Base-by-base conservation (phyloP, 106 monocot species). In the Allium fistulosum region DNA sequence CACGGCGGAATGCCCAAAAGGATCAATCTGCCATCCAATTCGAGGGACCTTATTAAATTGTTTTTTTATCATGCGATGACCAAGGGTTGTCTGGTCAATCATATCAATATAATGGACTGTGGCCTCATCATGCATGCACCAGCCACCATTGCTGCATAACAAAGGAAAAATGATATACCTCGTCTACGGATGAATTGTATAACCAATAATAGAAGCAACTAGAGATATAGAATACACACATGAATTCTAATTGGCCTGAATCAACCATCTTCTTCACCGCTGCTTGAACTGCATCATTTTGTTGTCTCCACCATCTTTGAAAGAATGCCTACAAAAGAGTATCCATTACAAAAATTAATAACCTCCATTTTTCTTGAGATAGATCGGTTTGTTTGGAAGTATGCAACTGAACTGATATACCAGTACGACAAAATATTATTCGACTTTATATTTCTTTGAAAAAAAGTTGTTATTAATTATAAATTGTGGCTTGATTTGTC, bases 91-190 rank as follows among this genome's bases (percentile, higher is more conserved):
- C 67, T 85, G 85, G 72, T 85, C 85, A 70, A 85, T 85, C 75
- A 85, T 81, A 62, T 85, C 85, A 72, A 85, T 81, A 60, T 85
- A 85, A 76, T 81, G 85, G 7, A 65, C 72, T 46, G 85, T 50
- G 47, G 85, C 85, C 71, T 85, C 85, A 78, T 85, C 85, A 71
- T 85, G 85, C 85, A 85, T 85, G 62, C 85, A 82, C 82, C 78
- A 82, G 22, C 78, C 78, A 75, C 78, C 82, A 75, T 82, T 78
- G 74, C 82, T 82, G 65, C n/a, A 74, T 16, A 13, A 71, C 18
- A 61, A 67, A 0, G 45, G 37, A 37, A 37, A 28, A 37, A 37
- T 37, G 37, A 37, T 37, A 37, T 37, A 37, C 37, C 37, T 37
- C 37, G 1, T 37, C 37, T 37, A 37, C 1, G 37, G 37, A 37